A percentile compares a stretch with the other conserved stretches of the same genome.
These are phyloP conservation scores for Phlebiopsis gigantea DNA, from an alignment of 768 basidiomycete species.

Conservation along the genomic window DNA sequence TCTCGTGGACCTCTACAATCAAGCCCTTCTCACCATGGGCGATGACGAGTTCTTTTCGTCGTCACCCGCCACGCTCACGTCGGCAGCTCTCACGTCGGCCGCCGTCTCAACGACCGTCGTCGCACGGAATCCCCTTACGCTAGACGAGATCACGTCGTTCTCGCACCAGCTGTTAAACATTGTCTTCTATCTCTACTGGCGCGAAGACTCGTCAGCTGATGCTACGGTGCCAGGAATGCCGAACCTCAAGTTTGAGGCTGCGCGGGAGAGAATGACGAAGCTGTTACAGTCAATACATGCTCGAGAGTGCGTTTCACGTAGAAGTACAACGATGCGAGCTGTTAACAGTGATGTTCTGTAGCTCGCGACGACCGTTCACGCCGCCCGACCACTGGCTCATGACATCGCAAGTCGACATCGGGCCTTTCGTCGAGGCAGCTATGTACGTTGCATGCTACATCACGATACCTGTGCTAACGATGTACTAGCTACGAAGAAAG, in stretches of 20 bases:
- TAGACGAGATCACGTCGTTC: constrained; percentile 77
- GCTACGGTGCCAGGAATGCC: constrained; percentile 37
- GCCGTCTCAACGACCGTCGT: constrained; percentile 11
- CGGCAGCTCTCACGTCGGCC: constrained; percentile 17
- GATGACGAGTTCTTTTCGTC: constrained; percentile 93
- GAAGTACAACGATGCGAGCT: background rate
- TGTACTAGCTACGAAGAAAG: constrained; percentile 58
- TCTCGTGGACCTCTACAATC: constrained; percentile 75
- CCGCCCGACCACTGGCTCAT: constrained; percentile 84
- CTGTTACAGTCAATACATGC: constrained; percentile 82
- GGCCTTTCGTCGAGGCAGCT: constrained; percentile 81
- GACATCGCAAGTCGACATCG: constrained; percentile 50
- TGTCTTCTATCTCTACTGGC: constrained; percentile 75
- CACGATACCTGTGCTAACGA: background rate
- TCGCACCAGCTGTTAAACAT: constrained; percentile 79
- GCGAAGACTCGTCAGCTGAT: constrained; percentile 41
- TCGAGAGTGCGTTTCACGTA: constrained; percentile 82
- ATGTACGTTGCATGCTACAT: constrained; percentile 42
- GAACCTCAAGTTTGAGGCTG: constrained; percentile 54
- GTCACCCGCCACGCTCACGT: constrained; percentile 10
- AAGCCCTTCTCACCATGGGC: constrained; percentile 84
- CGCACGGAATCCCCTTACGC: constrained; percentile 66
- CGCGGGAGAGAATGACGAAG: constrained; percentile 69
- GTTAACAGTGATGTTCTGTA: constrained; percentile 32
- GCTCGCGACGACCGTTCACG: constrained; percentile 81